phyloP scores from a whole-genome alignment of 345 rosid species.

The Moricandia arvensis region DNA sequence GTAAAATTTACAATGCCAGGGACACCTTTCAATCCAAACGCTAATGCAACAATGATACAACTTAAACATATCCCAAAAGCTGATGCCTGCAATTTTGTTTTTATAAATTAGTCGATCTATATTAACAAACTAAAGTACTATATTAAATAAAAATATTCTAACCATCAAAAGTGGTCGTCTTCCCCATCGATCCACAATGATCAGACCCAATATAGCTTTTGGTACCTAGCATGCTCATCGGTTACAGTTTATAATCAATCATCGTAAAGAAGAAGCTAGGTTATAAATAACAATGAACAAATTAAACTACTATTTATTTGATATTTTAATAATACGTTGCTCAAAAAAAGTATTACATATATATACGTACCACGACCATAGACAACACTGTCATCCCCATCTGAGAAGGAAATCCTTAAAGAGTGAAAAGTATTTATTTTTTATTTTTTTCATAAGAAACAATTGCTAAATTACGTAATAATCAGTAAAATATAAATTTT shows the following conservation, averaged over 20 bases:
- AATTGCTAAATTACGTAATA: not conserved
- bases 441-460: not conserved
- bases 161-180: constrained; percentile 36
- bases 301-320: not conserved
- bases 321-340: not conserved
- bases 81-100: constrained; percentile 39
- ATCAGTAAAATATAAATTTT: not conserved
- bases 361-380: constrained; percentile 30
- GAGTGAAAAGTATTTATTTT: not conserved
- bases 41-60: constrained; percentile 38
- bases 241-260: not conserved
- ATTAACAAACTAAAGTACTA: not conserved
- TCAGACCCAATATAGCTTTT: constrained; percentile 27
- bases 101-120: not conserved
- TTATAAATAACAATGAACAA: not conserved
- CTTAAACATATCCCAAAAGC: constrained; percentile 41
- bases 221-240: constrained; percentile 26
- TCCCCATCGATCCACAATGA: constrained; percentile 33
- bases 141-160: not conserved
- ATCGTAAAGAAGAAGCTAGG: not conserved
- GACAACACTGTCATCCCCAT: constrained; percentile 34
- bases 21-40: constrained; percentile 38
- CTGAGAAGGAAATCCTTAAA: constrained; percentile 32
- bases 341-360: not conserved
- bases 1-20: constrained; percentile 29